phyloP scores from a whole-genome alignment of 2,329 filamentous ascomycete species.

The Xylariaceae sp. region DNA sequence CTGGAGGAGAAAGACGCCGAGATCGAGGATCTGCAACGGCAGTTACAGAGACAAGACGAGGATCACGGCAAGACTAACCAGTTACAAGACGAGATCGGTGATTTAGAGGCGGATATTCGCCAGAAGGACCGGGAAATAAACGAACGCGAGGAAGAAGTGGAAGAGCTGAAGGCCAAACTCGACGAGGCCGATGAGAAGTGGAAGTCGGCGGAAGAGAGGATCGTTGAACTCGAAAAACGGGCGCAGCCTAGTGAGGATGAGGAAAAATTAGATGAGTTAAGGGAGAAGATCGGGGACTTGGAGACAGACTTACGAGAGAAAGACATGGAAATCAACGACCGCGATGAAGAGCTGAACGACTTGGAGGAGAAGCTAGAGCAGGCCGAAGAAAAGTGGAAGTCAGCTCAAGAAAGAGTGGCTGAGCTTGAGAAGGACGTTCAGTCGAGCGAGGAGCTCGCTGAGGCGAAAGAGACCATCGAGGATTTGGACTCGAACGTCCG shows the following conservation, averaged over 20 bases:
- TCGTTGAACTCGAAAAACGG: constrained; percentile 31
- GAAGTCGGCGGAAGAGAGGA: constrained; percentile 32
- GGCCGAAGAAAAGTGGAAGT: constrained; percentile 61
- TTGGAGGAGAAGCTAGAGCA: constrained; percentile 53
- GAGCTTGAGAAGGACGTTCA: constrained; percentile 62
- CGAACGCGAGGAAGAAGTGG: constrained; percentile 75
- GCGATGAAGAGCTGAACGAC: constrained; percentile 54
- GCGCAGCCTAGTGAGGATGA: constrained; percentile 48
- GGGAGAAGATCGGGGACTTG: constrained; percentile 56
- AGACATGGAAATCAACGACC: constrained; percentile 58
- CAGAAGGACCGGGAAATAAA: constrained; percentile 75
- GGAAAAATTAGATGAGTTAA: constrained; percentile 43
- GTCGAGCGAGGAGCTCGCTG: constrained; percentile 54
- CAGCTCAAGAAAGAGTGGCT: constrained; percentile 51
- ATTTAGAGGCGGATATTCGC: constrained; percentile 74
- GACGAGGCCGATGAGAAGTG: constrained; percentile 51
- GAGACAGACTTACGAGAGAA: constrained; percentile 60
- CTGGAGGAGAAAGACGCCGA: constrained; percentile 63
- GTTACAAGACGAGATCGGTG: constrained; percentile 72
- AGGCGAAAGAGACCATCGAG: constrained; percentile 61
- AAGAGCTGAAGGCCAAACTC: constrained; percentile 61
- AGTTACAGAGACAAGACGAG: constrained; percentile 59
- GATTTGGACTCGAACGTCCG: constrained; percentile 60
- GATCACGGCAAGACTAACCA: constrained; percentile 64
- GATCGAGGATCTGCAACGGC: constrained; percentile 61